phyloP scores from a whole-genome alignment of 2,329 filamentous ascomycete species.

The Alternaria sp. region DNA sequence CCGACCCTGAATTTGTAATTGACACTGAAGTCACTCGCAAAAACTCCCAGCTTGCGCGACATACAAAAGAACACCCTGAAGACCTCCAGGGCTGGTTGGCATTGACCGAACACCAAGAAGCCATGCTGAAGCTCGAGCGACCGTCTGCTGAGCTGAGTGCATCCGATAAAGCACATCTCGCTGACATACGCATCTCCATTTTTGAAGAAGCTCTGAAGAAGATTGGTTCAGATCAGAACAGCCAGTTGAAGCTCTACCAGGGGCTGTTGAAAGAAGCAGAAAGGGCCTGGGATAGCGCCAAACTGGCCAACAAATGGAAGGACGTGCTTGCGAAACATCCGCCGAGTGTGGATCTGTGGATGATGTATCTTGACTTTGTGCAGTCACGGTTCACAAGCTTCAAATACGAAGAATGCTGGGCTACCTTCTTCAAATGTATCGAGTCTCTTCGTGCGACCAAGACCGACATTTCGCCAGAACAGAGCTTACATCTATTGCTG shows the following conservation, averaged over 20 bases:
- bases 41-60: slow-evolving; percentile 69
- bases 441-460: slow-evolving; percentile 40
- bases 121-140: slow-evolving; percentile 64
- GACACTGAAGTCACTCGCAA: slow-evolving; percentile 56
- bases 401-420: slow-evolving; percentile 70
- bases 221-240: slow-evolving; percentile 54
- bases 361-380: slow-evolving; percentile 72
- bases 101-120: slow-evolving; percentile 80
- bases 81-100: slow-evolving; percentile 78
- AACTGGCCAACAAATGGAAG: slow-evolving; percentile 71
- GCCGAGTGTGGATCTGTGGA: slow-evolving; percentile 73
- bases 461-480: slow-evolving; percentile 16
- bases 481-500: slow-evolving; percentile 73
- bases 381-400: slow-evolving; percentile 74
- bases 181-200: slow-evolving; percentile 81
- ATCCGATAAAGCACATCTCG: slow-evolving; percentile 72
- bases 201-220: slow-evolving; percentile 78
- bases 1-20: slow-evolving; percentile 28
- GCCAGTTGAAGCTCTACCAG: slow-evolving; percentile 69
- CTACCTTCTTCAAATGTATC: slow-evolving; percentile 67
- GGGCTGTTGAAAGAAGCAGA: slow-evolving; percentile 76
- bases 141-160: slow-evolving; percentile 58
- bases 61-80: slow-evolving; percentile 70
- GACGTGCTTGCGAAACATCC: slow-evolving; percentile 65
- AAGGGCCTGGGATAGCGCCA: slow-evolving; percentile 74